A percentile compares a stretch with the other conserved stretches of the same genome.
Conservation (phyloP, 2,329 filamentous ascomycete genomes). For the Scleromitrula shiraiana region DNA sequence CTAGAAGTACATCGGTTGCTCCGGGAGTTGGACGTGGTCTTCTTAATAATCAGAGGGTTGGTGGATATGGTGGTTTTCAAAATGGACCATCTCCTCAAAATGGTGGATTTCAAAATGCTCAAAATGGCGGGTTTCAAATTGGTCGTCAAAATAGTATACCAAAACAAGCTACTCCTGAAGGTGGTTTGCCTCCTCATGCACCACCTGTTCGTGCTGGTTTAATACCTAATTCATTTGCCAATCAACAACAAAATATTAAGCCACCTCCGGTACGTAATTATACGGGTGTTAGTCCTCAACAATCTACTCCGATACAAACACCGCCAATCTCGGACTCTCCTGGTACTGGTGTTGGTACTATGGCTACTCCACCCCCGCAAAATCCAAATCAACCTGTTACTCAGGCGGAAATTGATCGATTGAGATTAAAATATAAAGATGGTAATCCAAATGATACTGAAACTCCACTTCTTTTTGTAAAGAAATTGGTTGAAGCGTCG, state of each 20-base stretch:
- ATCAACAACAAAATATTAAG: conserved; percentile 41
- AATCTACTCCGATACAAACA: background rate
- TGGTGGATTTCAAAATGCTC: conserved; percentile 11
- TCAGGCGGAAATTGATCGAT: conserved; percentile 63
- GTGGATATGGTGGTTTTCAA: conserved; percentile 11
- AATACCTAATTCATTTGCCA: conserved; percentile 50
- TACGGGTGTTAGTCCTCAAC: conserved; percentile 18
- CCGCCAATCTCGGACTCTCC: background rate
- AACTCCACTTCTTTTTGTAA: conserved; percentile 65
- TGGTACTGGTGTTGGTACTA: conserved; percentile 2
- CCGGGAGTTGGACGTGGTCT: conserved; percentile 15
- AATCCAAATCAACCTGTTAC: conserved; percentile 49
- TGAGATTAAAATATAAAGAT: conserved; percentile 61
- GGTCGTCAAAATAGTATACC: conserved; percentile 19
- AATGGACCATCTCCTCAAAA: conserved; percentile 23
- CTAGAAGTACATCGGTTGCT: conserved; percentile 24
- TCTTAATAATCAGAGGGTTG: conserved; percentile 13
- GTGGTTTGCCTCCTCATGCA: conserved; percentile 51
- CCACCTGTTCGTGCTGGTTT: conserved; percentile 55
- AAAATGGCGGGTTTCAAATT: conserved; percentile 12
- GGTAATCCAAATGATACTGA: conserved; percentile 64
- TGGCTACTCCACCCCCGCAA: conserved; percentile 5
- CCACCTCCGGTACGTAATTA: conserved; percentile 43
- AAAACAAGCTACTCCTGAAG: conserved; percentile 13
- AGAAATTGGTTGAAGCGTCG: conserved; percentile 79